Base-by-base conservation (phyloP, 179 eudicot genomes). In the Beta corolliflora region DNA sequence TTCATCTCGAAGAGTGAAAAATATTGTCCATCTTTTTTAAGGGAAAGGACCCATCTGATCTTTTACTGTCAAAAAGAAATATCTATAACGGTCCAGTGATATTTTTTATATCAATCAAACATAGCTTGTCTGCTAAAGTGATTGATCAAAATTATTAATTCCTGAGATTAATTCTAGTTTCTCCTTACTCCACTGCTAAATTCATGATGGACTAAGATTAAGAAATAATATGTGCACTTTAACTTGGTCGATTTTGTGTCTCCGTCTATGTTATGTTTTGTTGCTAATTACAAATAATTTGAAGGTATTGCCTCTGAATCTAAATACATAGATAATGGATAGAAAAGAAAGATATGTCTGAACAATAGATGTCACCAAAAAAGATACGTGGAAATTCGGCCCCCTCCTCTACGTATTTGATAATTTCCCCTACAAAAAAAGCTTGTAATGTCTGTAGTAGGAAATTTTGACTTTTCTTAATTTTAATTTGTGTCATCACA, bases 211-310 rank as follows among this genome's bases (percentile, higher is more conserved):
- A 67, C 67, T 36, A 45, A 72, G 65, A 41, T 41, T 14, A 25
- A 31, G 36, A 54, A 80, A 60, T 67, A 12, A 50, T 55, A 19
- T 36, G 25, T 21, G 21, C 55, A 66, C 56, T 21, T 25, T 36
- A 64, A 73, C 31, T 58, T 75, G 63, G 23, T 69, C 45, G 70
- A 64, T 69, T 77, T 55, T 48, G 67, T 50, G 66, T 75, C 56
- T 36, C 2, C 41, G 41, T 1, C 41, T 36, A 36, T 36, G 63
- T n/a, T 73, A 25, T 56, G 71, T 52, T 71, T 79, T 77, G 44
- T 9, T 70, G 23, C 10, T 70, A 55, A 52, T 12, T 46, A 50
- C 60, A 36, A 36, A 36, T 36, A 36, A 36, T 36, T 36, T 36
- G 3, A 36, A 36, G 41, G 41, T 36, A 36, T 36, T 36, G 41